Conservation (phyloP, 306 rosid genomes). For the Quercus agrifolia region DNA sequence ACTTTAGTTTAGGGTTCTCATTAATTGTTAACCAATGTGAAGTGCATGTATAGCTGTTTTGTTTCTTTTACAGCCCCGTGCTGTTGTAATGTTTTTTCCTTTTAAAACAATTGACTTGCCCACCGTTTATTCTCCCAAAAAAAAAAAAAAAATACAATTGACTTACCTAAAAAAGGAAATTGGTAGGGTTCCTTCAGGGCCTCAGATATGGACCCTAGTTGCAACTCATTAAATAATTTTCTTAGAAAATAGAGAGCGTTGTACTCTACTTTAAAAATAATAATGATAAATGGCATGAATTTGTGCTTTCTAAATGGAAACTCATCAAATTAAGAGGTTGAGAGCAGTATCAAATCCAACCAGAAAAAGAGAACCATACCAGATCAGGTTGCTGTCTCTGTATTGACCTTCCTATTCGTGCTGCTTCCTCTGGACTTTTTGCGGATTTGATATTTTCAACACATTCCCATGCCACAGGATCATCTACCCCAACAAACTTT, state of each 20-base stretch:
- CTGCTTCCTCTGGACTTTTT: constrained; percentile 90
- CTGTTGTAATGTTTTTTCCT: background rate
- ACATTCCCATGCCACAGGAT: constrained; percentile 56
- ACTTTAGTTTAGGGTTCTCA: background rate
- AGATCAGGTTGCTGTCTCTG: constrained; percentile 69
- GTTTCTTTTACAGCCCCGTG: background rate
- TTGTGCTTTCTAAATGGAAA: background rate
- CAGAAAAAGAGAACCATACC: constrained; percentile 37
- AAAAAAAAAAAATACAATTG: background rate
- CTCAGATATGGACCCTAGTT: background rate
- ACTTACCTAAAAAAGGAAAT: background rate
- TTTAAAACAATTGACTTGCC: background rate
- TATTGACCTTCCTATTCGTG: constrained; percentile 72
- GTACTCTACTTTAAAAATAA: background rate
- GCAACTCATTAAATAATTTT: background rate
- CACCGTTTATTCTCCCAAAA: too few species aligned
- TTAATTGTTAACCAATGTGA: background rate
- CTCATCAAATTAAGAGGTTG: background rate
- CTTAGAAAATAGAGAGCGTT: background rate
- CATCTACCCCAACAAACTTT: constrained; percentile 66
- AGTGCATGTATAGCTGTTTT: background rate
- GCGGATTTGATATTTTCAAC: constrained; percentile 72
- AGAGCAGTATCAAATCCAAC: background rate
- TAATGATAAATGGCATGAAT: too few species aligned
- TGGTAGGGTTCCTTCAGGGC: background rate